Evolutionary conservation across 768 basidiomycete genomes (phyloP), one percentile per base, ranked within the genome.

Genomic region (Lentinula edodes): DNA sequence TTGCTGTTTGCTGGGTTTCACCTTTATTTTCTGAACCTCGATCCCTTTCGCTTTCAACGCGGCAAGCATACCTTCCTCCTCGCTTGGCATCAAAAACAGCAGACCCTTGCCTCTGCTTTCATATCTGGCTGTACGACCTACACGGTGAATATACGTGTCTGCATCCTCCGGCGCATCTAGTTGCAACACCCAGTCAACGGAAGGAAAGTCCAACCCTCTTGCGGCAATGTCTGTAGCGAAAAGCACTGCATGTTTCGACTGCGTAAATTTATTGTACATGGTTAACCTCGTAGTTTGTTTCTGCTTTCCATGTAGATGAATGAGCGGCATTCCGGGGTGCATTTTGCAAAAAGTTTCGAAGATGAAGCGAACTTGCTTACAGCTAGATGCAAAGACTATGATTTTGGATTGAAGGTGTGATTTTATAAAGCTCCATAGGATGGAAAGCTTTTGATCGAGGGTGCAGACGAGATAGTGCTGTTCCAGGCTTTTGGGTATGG

Each of bases 211-310:
- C 61, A 98, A 79, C 1, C 96, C 96, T 61, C 96, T 87, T 5
- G 96, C 93, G 39, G 96, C 96, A 62, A 99, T 89, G 70, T 99
- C 96, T 10, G 96, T 99, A 16, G 95, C 95, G 67, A 99, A 89
- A 20, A 98, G 80, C 6, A 96, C 84, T 2, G 94, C 89, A 66
- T 95, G 87, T 66, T 88, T 86, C 50, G 88, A 87, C 2, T 84
- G 76, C 2, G 89, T 90, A 76, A 97, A 99, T 46, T 87, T 88
- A 67, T 83, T 82, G 71, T 93, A 98, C 76, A 90, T 89, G 52
- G 83, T 78, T 58, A 98, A 75, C 52, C 96, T 84, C 39, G 91
- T 88, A n/a, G 87, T 81, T 70, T 97, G 96, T 71, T 97, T 98
- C 70, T 97, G 95, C 71, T 97, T 98, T 38, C 96, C 96, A 68